phyloP scores from a whole-genome alignment of 331 rosid species.

The Phaseolus coccineus region DNA sequence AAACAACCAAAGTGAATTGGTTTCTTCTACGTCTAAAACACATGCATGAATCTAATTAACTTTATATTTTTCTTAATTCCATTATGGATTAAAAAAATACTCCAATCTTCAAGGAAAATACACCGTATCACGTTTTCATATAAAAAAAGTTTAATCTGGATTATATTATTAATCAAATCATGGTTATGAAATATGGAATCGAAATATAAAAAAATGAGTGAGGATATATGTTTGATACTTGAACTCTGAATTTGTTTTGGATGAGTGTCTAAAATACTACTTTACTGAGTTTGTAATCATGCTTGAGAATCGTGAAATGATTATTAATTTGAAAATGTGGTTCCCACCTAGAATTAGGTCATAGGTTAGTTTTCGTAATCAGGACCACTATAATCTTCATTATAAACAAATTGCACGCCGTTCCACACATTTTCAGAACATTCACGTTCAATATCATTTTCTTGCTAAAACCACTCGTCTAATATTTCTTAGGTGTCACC shows the following conservation, averaged over 20 bases:
- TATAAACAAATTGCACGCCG: conserved; percentile 7
- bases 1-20: conserved; percentile 35
- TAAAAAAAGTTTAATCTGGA: no score
- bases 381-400: conserved; percentile 27
- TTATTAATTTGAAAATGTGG: conserved; percentile 34
- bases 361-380: conserved; percentile 19
- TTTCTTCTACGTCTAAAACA: conserved; percentile 29
- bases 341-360: conserved; percentile 46
- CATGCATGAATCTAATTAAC: not conserved
- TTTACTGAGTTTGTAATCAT: not conserved
- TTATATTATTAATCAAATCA: not conserved
- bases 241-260: not conserved
- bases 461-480: not conserved
- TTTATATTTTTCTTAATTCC: conserved; percentile 1
- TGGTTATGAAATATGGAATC: not conserved
- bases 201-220: not conserved
- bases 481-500: conserved; percentile 10
- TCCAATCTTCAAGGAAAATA: not conserved
- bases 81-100: not conserved
- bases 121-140: no score
- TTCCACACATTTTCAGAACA: conserved; percentile 32
- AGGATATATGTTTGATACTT: not conserved
- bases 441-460: conserved; percentile 28
- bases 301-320: conserved; percentile 34
- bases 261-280: not conserved